phyloP scores from a whole-genome alignment of 2,329 filamentous ascomycete species.

The Monosporascus cannonballus region DNA sequence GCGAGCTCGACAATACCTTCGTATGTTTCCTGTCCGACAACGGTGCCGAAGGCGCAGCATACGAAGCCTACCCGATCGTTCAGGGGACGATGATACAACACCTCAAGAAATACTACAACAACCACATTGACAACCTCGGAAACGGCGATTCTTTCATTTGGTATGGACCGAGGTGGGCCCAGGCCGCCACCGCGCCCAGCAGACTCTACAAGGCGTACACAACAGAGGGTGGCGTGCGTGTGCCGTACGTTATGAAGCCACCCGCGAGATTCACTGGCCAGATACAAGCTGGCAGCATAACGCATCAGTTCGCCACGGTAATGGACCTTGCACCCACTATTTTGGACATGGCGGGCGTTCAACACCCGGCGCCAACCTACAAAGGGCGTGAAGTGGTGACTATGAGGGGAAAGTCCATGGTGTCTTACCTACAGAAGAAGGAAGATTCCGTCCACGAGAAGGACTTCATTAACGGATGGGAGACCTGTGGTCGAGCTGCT shows the following conservation, averaged over 20 bases:
- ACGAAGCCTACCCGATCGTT: slow-evolving; percentile 53
- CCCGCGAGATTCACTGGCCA: slow-evolving; percentile 22
- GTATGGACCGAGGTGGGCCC: slow-evolving; percentile 52
- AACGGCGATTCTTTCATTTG: slow-evolving; percentile 52
- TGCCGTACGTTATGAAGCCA: slow-evolving; percentile 44
- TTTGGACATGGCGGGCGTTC: slow-evolving; percentile 39
- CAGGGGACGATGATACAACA: slow-evolving; percentile 45
- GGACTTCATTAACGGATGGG: slow-evolving; percentile 32
- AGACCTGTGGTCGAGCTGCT: slow-evolving; percentile 28
- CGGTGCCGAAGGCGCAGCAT: slow-evolving; percentile 52
- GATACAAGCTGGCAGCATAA: slow-evolving; percentile 31
- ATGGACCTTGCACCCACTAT: slow-evolving; percentile 45
- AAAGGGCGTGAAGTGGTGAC: slow-evolving; percentile 26
- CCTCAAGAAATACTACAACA: slow-evolving; percentile 51
- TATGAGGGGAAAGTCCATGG: slow-evolving; percentile 29
- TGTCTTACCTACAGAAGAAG: slow-evolving; percentile 22
- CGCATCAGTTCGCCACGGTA: slow-evolving; percentile 44
- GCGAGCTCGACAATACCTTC: slow-evolving; percentile 58
- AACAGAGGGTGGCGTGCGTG: slow-evolving; percentile 44
- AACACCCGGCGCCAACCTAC: slow-evolving; percentile 47
- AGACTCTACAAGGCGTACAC: slow-evolving; percentile 36
- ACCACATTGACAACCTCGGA: slow-evolving; percentile 51
- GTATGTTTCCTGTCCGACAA: slow-evolving; percentile 60
- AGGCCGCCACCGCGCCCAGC: slow-evolving; percentile 31
- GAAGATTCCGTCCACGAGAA: slow-evolving; percentile 27